Base-by-base conservation (phyloP, 2,329 filamentous ascomycete species). In the Paraphoma chrysanthemicola region DNA sequence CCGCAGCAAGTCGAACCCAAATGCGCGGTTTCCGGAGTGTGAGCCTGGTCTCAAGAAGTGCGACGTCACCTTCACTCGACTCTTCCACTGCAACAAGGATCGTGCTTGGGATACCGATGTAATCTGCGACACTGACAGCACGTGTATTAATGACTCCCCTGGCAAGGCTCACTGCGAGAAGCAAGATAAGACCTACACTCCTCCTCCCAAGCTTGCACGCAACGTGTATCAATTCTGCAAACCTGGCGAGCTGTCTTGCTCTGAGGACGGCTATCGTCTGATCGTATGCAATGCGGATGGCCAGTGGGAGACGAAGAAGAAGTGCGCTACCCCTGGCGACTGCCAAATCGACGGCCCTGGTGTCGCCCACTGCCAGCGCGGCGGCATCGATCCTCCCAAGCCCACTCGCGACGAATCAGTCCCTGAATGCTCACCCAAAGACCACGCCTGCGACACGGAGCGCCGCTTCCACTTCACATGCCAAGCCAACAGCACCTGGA, bases 381-480 rank as follows among this genome's bases (percentile, higher is more conserved):
- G 33, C n/a, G 36, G 23, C 17, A 33, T 47, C 18, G 33, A 48
- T 11, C 46, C n/a, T 6, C 47, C 47, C 23, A 49, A 30, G 38
- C 12, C 14, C 6, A 2, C 38, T 23, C 36, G 12, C 36, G 8
- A 23, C 47, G n/a, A 18, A 10, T 10, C 33, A 10, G 10, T 14
- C 3, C 2, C 33, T 29, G n/a, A 30, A 43, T 56, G 53, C 38
- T 41, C 14, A 10, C 44, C 53, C 12, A 16, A 31, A 6, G 28
- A 31, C 16, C 18, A 28, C 5, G 48, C 48, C 11, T 56, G 53
- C 44, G 53, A 51, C 44, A 43, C 44, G 4, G 30, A 51, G 11
- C 48, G 44, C 6, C 44, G 48, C n/a, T 48, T 51, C 44, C 44
- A 48, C 11, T 51, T 56, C 43, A 38, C 12, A 4, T 56, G 53